phyloP scores from a whole-genome alignment of 75 land plant species.

The Cunninghamia lanceolata region DNA sequence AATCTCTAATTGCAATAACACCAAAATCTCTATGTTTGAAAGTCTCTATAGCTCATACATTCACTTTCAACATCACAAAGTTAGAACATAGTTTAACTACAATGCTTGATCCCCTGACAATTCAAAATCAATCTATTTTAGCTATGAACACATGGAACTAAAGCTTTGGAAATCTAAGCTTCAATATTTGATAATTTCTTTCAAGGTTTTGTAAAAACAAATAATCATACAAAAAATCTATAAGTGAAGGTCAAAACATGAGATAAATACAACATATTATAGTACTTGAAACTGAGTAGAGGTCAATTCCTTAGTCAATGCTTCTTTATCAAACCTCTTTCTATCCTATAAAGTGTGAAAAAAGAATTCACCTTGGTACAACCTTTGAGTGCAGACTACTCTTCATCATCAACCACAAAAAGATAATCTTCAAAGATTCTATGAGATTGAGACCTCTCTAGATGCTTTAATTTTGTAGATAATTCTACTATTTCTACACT shows the following conservation, averaged over 20 bases:
- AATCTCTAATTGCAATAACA: too few relatives aligned
- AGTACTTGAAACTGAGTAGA: neutral
- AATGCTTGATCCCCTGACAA: neutral
- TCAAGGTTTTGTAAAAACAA: neutral
- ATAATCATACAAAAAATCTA: neutral
- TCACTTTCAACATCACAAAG: too few relatives aligned
- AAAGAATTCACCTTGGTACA: conserved; percentile 84
- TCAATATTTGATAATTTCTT: neutral
- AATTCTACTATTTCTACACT: neutral
- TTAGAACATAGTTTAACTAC: too few relatives aligned
- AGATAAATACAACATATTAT: neutral
- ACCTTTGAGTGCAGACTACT: conserved; percentile 91
- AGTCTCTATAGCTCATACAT: too few relatives aligned
- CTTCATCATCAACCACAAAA: conserved; percentile 31
- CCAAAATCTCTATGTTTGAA: too few relatives aligned
- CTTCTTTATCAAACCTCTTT: neutral
- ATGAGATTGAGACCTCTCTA: conserved; percentile 13
- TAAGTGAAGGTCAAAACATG: neutral
- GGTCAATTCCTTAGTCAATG: neutral
- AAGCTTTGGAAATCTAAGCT: neutral
- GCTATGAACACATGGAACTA: neutral
- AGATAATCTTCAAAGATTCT: conserved; percentile 41
- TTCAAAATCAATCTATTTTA: neutral
- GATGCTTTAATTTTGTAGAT: neutral
- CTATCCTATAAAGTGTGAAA: conserved; percentile 38